These are phyloP conservation scores for Fusarium protoensiforme DNA, from an alignment of 2,329 filamentous ascomycete species.

Conservation along the genomic window DNA sequence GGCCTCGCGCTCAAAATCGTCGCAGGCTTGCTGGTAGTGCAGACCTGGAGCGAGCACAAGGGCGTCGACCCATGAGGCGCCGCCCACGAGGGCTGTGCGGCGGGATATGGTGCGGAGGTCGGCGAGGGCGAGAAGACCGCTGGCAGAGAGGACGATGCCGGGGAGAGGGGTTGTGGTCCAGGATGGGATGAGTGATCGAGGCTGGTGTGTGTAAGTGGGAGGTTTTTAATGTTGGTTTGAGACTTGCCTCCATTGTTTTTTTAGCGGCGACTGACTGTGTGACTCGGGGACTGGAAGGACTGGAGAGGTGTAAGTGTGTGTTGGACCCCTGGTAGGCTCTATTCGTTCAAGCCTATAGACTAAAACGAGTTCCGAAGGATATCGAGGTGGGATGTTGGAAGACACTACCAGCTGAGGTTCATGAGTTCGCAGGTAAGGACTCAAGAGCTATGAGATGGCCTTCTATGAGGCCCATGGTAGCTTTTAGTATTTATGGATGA, in stretches of 20 bases:
- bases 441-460: background rate
- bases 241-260: conserved; percentile 25
- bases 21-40: conserved; percentile 69
- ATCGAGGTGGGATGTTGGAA: background rate
- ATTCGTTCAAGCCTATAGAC: background rate
- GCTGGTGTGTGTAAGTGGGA: conserved; percentile 16
- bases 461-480: background rate
- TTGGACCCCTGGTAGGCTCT: background rate
- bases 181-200: conserved; percentile 48
- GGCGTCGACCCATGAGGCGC: conserved; percentile 65
- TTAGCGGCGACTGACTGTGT: background rate
- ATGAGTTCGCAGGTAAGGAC: background rate
- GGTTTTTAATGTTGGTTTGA: background rate
- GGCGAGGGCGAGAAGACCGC: conserved; percentile 68
- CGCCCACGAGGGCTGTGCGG: conserved; percentile 66
- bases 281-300: background rate
- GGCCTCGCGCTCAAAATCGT: conserved; percentile 57
- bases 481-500: background rate
- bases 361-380: background rate
- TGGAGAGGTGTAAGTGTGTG: too few species aligned
- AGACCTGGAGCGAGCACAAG: conserved; percentile 69
- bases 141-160: conserved; percentile 58
- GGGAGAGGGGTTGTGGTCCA: conserved; percentile 61
- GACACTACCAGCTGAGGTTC: background rate
- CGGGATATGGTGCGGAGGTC: conserved; percentile 67